Conservation (phyloP, 2,329 filamentous ascomycete genomes). For the Coniella vitis region DNA sequence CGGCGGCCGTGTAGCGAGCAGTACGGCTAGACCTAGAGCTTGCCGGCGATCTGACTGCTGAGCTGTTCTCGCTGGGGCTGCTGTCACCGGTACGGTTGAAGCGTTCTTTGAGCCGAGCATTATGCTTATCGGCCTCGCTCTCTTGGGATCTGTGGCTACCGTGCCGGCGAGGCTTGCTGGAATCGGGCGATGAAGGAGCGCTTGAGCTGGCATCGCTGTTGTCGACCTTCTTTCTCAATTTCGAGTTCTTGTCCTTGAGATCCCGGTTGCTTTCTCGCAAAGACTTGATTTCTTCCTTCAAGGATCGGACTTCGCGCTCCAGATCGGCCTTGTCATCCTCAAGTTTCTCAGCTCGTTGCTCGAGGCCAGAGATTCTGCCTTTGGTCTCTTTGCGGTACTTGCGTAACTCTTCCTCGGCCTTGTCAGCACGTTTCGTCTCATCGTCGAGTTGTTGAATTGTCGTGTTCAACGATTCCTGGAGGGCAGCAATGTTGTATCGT, state of each 20-base stretch:
- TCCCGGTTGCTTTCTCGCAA: conserved; percentile 14
- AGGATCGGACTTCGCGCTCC: conserved; percentile 20
- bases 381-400: conserved; percentile 16
- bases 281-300: conserved; percentile 15
- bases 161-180: conserved; percentile 22
- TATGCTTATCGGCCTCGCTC: conserved; percentile 21
- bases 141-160: conserved; percentile 21
- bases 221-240: conserved; percentile 19
- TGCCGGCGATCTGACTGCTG: conserved; percentile 6
- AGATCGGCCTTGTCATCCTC: conserved; percentile 23
- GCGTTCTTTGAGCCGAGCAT: conserved; percentile 24
- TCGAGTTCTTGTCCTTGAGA: conserved; percentile 16
- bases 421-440: conserved; percentile 20
- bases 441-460: conserved; percentile 19
- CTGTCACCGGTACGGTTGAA: conserved; percentile 24
- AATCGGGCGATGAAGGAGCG: conserved; percentile 18
- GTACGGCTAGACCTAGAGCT: conserved; percentile 5
- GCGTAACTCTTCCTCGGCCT: conserved; percentile 20
- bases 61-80: conserved; percentile 23
- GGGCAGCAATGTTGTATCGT: conserved; percentile 21
- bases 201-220: conserved; percentile 20
- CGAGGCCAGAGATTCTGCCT: conserved; percentile 18
- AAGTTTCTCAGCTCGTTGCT: conserved; percentile 13
- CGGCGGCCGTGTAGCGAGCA: conserved; percentile 7
- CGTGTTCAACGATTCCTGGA: conserved; percentile 23